Evolutionary conservation across 257 asterid species (phyloP), one percentile per base, ranked within the genome.

Genomic region (Solanum appendiculatum): DNA sequence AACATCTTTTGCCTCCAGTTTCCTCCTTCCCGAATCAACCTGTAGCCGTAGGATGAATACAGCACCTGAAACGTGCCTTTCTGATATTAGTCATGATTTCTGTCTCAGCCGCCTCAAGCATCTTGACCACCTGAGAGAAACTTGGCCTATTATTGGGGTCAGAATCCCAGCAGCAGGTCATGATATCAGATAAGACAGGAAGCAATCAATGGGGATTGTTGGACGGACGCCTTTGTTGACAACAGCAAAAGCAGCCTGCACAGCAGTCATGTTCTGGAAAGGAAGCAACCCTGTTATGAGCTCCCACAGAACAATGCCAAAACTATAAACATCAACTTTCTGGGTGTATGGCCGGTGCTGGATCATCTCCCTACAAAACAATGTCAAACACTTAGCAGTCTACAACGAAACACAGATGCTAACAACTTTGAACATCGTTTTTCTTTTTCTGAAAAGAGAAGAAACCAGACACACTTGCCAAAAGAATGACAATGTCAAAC

Each of bases 171-270:
- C 99, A 95, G 81, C 90, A 95, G 16, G 94, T 94, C 99, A 97
- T 97, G 86, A 97, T 95, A 90, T 93, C 98, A 87, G 96, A 66
- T 31, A 95, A 94, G 40, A 92, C 95, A 3, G 95, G 98, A 95
- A 94, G 80, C 98, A 94, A 82, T 95, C 99, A 16, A 84, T 88
- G 14, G 99, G 98, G 83, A 95, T 90, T 29, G 92, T 91, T 15
- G 99, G 99, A 10, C 99, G 96, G n/a, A 95, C 94, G 5, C 99
- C 98, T 89, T 97, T 96, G 95, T 95, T 97, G 83, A 97, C 99
- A 46, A 97, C 99, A 5, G 98, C 98, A 89, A 97, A 97, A 37
- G 99, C 99, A 2, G 99, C 99, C 91, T 95, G 99, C 27, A 97
- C 99, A 64, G 99, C 99, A 9, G 99, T 93, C 99, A 97, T 95